A percentile compares a stretch with the other conserved stretches of the same genome.
Conservation (phyloP, 208 protist genomes). For the Trypanosoma melophagium region DNA sequence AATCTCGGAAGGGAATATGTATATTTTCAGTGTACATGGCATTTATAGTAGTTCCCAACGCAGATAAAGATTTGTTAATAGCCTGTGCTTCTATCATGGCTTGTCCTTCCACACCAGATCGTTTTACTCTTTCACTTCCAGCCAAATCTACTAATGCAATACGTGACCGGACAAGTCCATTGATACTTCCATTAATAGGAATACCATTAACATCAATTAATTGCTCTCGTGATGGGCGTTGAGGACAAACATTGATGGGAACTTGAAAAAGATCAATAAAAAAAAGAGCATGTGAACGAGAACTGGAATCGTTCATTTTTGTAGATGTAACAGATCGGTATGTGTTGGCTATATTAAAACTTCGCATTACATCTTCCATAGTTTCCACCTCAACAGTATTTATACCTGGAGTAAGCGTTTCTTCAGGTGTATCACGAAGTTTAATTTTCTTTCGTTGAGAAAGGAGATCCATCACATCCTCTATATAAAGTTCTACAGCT, state of each 20-base stretch:
- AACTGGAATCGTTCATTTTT: constrained; percentile 90
- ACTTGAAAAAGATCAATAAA: constrained; percentile 89
- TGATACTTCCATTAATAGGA: constrained; percentile 39
- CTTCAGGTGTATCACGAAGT: constrained; percentile 77
- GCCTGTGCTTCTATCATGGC: constrained; percentile 88
- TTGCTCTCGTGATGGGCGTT: constrained; percentile 36
- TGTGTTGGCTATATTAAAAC: constrained; percentile 76
- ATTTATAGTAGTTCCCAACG: constrained; percentile 85
- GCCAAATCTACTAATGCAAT: constrained; percentile 97
- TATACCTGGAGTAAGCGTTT: constrained; percentile 66
- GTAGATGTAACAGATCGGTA: constrained; percentile 79
- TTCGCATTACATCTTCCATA: constrained; percentile 71
- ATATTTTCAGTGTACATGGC: constrained; percentile 73
- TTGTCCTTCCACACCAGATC: constrained; percentile 81
- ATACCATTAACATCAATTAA: constrained; percentile 58
- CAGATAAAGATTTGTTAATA: constrained; percentile 90
- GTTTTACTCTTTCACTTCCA: constrained; percentile 91
- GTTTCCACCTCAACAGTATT: constrained; percentile 58
- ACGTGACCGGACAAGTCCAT: constrained; percentile 86
- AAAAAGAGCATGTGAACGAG: constrained; percentile 88
- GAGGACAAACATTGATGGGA: constrained; percentile 27
- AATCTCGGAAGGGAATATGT: constrained; percentile 90
- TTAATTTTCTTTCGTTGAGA: constrained; percentile 77
- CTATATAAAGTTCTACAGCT: constrained; percentile 86
- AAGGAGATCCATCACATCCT: constrained; percentile 87